Conservation (phyloP, 2,329 filamentous ascomycete genomes). For the Phialocephala subalpina region DNA sequence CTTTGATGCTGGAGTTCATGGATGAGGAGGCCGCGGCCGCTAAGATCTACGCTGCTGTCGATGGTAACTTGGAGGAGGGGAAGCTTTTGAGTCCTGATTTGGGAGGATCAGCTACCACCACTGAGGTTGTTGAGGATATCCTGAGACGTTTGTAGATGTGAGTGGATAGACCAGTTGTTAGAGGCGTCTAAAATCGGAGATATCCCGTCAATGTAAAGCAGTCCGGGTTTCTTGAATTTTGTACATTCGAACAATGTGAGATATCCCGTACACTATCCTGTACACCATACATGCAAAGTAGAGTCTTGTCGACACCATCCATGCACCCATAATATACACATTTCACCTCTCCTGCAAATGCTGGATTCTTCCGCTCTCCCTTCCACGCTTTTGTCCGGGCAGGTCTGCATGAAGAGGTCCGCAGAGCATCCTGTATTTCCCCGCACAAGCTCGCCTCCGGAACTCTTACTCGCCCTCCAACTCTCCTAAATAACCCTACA, state of each 20-base stretch:
- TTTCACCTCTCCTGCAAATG: neutral
- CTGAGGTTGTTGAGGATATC: slow-evolving; percentile 88
- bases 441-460: too few species aligned
- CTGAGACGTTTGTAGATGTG: slow-evolving; percentile 75
- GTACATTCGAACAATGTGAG: neutral
- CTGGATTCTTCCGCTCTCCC: neutral
- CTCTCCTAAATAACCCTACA: slow-evolving; percentile 62
- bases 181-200: slow-evolving; percentile 15
- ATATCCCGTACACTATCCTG: slow-evolving; percentile 4
- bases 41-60: slow-evolving; percentile 89
- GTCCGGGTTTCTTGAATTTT: neutral
- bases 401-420: too few species aligned
- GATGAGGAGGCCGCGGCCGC: slow-evolving; percentile 87
- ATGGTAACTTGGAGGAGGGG: slow-evolving; percentile 86
- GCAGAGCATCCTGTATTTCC: too few species aligned
- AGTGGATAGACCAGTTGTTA: slow-evolving; percentile 7
- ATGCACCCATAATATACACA: slow-evolving; percentile 35
- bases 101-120: slow-evolving; percentile 84
- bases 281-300: neutral
- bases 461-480: too few species aligned
- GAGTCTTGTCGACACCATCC: slow-evolving; percentile 27
- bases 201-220: neutral
- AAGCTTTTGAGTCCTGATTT: slow-evolving; percentile 87
- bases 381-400: neutral
- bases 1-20: slow-evolving; percentile 96